These are phyloP conservation scores for Daldinia sp. DNA, from an alignment of 2,329 filamentous ascomycete species.

Conservation along the genomic window DNA sequence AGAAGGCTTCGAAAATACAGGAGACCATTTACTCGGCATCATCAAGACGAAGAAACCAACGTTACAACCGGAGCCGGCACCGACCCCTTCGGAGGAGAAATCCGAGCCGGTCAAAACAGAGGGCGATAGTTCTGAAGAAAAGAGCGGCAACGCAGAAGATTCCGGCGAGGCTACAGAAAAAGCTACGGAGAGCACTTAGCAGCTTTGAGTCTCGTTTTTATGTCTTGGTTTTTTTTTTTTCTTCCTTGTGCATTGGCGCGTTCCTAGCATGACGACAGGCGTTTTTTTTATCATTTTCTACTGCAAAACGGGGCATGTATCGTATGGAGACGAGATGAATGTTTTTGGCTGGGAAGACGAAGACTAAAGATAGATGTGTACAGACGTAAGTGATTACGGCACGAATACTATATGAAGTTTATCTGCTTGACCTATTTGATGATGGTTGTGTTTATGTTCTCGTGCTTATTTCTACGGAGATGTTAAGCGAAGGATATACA, in stretches of 20 bases:
- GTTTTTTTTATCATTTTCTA: constrained; percentile 24
- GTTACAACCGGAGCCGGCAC: constrained; percentile 33
- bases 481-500: too few relatives aligned
- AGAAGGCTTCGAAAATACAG: constrained; percentile 79
- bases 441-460: too few relatives aligned
- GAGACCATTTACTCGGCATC: constrained; percentile 72
- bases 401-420: not conserved
- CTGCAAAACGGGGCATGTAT: constrained; percentile 12
- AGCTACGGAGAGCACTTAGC: constrained; percentile 30
- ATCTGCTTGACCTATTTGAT: too few relatives aligned
- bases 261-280: constrained; percentile 36
- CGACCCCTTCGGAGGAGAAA: constrained; percentile 22
- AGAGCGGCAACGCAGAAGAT: constrained; percentile 7
- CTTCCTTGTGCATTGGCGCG: constrained; percentile 19
- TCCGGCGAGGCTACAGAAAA: constrained; percentile 20
- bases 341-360: not conserved
- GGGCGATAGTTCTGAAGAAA: constrained; percentile 12
- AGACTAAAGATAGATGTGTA: not conserved
- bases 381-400: not conserved
- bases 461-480: too few relatives aligned
- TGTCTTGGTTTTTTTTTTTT: constrained; percentile 19
- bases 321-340: not conserved
- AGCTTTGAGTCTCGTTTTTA: constrained; percentile 2
- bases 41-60: constrained; percentile 64
- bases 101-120: constrained; percentile 14